Evolutionary conservation across 169 alveolate species (phyloP).

Genomic region (Cryptosporidium ubiquitum): DNA sequence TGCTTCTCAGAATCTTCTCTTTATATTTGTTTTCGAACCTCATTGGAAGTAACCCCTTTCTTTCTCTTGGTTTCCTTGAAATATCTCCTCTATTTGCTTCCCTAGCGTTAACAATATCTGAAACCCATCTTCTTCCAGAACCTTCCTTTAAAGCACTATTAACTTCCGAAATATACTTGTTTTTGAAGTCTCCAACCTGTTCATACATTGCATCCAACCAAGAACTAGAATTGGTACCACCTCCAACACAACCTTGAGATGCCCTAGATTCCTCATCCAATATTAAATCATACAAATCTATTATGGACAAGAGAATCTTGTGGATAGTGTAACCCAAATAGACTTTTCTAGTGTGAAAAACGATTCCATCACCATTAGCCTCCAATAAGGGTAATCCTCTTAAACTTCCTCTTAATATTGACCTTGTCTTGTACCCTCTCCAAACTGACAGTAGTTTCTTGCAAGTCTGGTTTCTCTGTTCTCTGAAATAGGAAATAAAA

Average conservation of each 20-base stretch:
- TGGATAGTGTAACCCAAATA: conserved; percentile 34
- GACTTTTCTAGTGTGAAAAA: not conserved
- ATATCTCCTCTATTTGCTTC: not conserved
- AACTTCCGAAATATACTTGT: conserved; percentile 10
- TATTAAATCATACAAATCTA: conserved; percentile 35
- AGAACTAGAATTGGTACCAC: not conserved
- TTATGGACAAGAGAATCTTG: conserved; percentile 17
- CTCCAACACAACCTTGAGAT: not conserved
- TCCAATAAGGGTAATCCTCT: not conserved
- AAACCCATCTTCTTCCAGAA: conserved; percentile 4
- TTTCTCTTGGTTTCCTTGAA: not conserved
- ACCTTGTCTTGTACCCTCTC: conserved; percentile 66
- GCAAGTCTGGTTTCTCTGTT: conserved; percentile 2
- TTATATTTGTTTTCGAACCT: not conserved
- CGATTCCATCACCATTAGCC: not conserved
- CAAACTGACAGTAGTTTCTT: conserved; percentile 45
- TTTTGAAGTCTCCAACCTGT: conserved; percentile 29
- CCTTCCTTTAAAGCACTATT: not conserved
- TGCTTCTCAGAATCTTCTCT: not conserved
- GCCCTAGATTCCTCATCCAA: conserved; percentile 21
- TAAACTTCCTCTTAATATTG: conserved; percentile 27
- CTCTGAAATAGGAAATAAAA: conserved; percentile 17
- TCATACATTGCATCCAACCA: conserved; percentile 68
- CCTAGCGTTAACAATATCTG: conserved; percentile 4
- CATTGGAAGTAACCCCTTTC: not conserved